Evolutionary conservation across 1,284 basidiomycete species (phyloP), one percentile per base, ranked within the genome.

Genomic region (Cerioporus squamosus): DNA sequence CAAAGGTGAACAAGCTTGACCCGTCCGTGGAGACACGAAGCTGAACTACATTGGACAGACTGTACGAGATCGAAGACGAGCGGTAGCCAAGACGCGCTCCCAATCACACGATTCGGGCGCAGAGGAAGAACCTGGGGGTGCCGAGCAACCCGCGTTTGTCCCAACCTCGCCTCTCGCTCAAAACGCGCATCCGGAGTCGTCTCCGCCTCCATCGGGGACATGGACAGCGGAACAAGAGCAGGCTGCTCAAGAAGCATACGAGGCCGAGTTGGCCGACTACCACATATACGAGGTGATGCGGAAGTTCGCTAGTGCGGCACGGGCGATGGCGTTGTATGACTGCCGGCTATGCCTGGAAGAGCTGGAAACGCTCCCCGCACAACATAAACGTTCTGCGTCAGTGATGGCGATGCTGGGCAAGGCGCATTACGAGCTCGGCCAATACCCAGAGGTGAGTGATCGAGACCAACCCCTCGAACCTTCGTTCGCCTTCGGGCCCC

Each of bases 351-450:
- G 90, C 68, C 73, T 97, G 39, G 81, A 81, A 42, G 88, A 91
- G 69, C 77, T 97, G 45, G 89, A 91, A 68, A 78, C 81, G 63
- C 77, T 98, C 64, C 93, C 94, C n/a, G 72, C 79, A 55, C 81
- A 83, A 54, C 87, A 96, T 62, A 88, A 93, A 71, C 78, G 84
- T 56, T 88, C 90, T 43, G 81, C 90, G 50, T 88, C 86, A 80
- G 89, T 93, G 40, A 80, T 95, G 69, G 85, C 88, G 23, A 85
- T 95, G 80, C 83, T 91, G 26, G 95, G 91, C 6, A 84, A 87
- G 72, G 91, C 92, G 39, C 89, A 93, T 70, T 97, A 94, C 74
- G 95, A 97, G 73, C 83, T 86, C 72, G 84, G 90, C 59, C 90
- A 97, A 70, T 97, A 96, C 76, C 79, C 85, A 61, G 84, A 88